Conservation (phyloP, 2,329 filamentous ascomycete species). For the Periconia digitata region DNA sequence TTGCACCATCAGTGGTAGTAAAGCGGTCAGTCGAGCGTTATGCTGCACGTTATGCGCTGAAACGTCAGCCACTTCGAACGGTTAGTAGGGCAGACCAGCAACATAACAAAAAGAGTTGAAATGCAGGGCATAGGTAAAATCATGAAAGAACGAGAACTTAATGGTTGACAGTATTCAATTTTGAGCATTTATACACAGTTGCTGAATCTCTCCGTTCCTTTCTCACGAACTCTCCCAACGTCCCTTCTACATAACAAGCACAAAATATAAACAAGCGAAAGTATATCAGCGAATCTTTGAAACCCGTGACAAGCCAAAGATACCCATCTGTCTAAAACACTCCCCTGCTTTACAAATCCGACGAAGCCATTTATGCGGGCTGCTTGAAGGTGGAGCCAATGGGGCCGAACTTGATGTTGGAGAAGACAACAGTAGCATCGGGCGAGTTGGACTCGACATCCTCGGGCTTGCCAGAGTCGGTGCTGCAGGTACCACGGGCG, state of each 20-base stretch:
- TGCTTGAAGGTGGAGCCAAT: conserved; percentile 43
- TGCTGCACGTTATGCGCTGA: too few relatives aligned
- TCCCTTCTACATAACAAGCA: not conserved
- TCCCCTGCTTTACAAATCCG: not conserved
- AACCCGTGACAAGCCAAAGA: conserved; percentile 5
- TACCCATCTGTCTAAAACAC: not conserved
- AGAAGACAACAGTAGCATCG: conserved; percentile 39
- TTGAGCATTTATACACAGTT: not conserved
- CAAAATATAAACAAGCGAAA: conserved; percentile 15
- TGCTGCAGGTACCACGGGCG: conserved; percentile 41
- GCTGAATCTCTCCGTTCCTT: not conserved
- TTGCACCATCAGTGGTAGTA: too few relatives aligned
- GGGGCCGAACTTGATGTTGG: conserved; percentile 45
- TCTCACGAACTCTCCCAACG: too few relatives aligned
- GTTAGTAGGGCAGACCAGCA: too few relatives aligned
- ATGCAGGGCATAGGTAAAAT: not conserved
- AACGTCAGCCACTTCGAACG: too few relatives aligned
- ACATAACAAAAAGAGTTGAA: not conserved
- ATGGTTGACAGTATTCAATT: not conserved
- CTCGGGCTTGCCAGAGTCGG: conserved; percentile 38
- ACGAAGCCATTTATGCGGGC: conserved; percentile 24
- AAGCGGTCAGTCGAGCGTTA: too few relatives aligned
- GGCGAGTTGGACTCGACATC: conserved; percentile 41
- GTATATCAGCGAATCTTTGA: conserved; percentile 3
- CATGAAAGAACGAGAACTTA: not conserved